Conservation (phyloP, 2,329 filamentous ascomycete genomes). For the Ophiostoma angusticollis region DNA sequence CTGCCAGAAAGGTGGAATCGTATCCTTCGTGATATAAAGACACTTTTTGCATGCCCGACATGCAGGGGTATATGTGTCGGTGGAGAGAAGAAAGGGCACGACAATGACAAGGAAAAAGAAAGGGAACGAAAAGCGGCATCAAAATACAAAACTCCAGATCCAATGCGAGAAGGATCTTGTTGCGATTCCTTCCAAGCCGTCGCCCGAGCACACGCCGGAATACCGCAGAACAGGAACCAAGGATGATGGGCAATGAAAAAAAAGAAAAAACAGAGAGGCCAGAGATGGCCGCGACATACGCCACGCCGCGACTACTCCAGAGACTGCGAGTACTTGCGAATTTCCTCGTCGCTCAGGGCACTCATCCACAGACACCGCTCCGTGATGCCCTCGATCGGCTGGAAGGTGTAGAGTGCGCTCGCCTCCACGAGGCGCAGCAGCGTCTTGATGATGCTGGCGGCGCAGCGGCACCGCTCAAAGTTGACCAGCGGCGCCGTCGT, state of each 20-base stretch:
- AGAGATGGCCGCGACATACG: not conserved
- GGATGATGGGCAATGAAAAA: constrained; percentile 8
- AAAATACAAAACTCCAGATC: constrained; percentile 8
- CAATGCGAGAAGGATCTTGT: not conserved
- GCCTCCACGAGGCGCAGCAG: constrained; percentile 66
- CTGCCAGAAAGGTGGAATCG: not conserved
- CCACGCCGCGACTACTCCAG: constrained; percentile 28
- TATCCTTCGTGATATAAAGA: not conserved
- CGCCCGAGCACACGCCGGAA: constrained; percentile 9
- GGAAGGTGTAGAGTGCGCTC: constrained; percentile 60
- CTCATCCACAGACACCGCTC: constrained; percentile 80
- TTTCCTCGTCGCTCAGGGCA: constrained; percentile 63
- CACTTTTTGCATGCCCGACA: constrained; percentile 1
- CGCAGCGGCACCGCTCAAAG: constrained; percentile 68
- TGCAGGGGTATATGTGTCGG: constrained; percentile 7
- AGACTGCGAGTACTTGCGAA: constrained; percentile 40
- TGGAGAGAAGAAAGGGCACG: not conserved
- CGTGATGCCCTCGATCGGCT: constrained; percentile 62
- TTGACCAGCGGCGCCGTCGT: constrained; percentile 60
- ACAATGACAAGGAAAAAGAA: not conserved
- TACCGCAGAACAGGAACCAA: constrained; percentile 10
- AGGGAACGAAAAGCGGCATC: not conserved
- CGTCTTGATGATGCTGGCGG: constrained; percentile 67
- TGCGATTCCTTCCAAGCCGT: constrained; percentile 10
- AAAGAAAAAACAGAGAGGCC: not conserved